These are phyloP conservation scores for Chrysanthemum lavandulifolium DNA, from an alignment of 129 eudicot species.

Conservation along the genomic window DNA sequence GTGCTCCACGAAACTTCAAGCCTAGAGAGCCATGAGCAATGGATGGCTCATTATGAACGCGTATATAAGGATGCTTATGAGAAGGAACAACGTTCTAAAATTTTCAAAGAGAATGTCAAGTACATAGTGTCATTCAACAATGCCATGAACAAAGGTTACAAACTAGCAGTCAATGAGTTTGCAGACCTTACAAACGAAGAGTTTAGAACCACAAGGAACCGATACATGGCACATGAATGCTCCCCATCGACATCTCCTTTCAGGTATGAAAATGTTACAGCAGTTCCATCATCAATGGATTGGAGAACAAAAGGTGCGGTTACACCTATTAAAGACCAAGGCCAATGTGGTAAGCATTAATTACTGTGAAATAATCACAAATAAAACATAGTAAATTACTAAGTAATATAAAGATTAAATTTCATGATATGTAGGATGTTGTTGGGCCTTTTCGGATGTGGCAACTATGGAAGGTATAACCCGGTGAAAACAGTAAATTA, in stretches of 20 bases:
- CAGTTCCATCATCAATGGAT: conserved; percentile 37
- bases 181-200: conserved; percentile 41
- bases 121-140: conserved; percentile 36
- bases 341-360: conserved; percentile 37
- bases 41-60: conserved; percentile 43
- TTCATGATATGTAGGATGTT: conserved; percentile 14
- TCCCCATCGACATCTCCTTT: conserved; percentile 13
- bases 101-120: conserved; percentile 25
- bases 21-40: conserved; percentile 28
- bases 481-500: conserved; percentile 27
- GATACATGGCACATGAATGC: conserved; percentile 29
- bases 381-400: neutral
- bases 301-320: conserved; percentile 41
- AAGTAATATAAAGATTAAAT: too few species aligned
- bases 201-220: conserved; percentile 26
- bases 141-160: conserved; percentile 23
- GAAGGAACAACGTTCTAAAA: conserved; percentile 24
- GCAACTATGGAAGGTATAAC: conserved; percentile 29
- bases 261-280: conserved; percentile 31
- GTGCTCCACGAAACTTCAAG: conserved; percentile 21
- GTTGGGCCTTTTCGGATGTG: conserved; percentile 36
- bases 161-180: conserved; percentile 33
- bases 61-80: conserved; percentile 31
- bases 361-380: neutral
- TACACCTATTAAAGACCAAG: conserved; percentile 44